Evolutionary conservation across 2,329 filamentous ascomycete genomes (phyloP), one percentile per base, ranked within the genome.

Genomic region (Alternaria triticimaculans): DNA sequence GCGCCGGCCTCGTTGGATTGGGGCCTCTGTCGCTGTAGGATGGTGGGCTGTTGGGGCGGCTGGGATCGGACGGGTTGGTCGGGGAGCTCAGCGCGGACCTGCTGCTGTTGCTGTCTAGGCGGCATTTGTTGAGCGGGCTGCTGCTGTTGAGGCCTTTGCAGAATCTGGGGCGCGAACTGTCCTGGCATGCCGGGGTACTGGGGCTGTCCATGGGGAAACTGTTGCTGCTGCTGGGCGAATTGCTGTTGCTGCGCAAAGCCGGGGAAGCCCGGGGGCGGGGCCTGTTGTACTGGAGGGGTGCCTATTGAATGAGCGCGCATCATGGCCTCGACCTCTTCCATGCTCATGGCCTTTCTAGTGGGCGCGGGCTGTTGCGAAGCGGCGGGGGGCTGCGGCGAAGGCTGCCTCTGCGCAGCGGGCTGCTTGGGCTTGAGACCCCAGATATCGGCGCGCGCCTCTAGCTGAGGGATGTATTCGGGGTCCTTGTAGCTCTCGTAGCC

Each of bases 251-350:
- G 56, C 37, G 44, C 55, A 44, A 60, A 60, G 14, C 57, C 61
- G 41, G 70, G 62, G 23, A 66, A 73, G 20, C 63, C 63, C 12
- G 66, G 72, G 20, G 63, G 66, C 41, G 64, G 68, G 41, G 70
- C 65, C 4, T 77, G 74, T 41, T 80, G 77, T 6, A 78, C 73
- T 20, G 80, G 72, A 26, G 76, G 73, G 3, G 72, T 64, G 26
- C 67, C 64, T 21, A 87, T 87, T 30, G 88, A 82, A 70, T 94
- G 90, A 33, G 87, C 86, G 64, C 92, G 89, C 90, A 99, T 94
- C 68, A 93, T 90, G 58, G 95, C 95, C 82, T 99, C 96, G 20
- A 99, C 94, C 82, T 99, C 96, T 78, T 98, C 96, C 75, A 99
- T 81, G 74, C 93, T 98, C 91, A 99, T 90, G 82, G 97, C 90